These are phyloP conservation scores for Boletales sp. DNA, from an alignment of 768 basidiomycete species.

Conservation along the genomic window DNA sequence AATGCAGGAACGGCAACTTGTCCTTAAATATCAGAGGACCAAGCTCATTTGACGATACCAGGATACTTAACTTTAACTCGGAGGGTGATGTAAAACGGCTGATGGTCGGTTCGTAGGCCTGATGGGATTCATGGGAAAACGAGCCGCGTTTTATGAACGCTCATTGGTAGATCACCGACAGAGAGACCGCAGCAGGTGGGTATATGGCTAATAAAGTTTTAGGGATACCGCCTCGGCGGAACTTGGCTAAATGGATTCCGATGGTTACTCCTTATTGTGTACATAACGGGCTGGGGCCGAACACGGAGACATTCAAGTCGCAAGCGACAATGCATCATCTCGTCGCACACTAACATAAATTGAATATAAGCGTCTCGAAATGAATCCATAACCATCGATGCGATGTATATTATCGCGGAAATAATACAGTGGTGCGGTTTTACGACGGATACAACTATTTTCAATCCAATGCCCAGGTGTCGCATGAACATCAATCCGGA, in stretches of 20 bases:
- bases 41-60: conserved; percentile 16
- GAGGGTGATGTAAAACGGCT: conserved; percentile 33
- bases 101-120: conserved; percentile 26
- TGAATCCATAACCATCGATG: neutral
- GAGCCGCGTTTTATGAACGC: conserved; percentile 2
- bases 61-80: conserved; percentile 28
- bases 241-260: neutral
- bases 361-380: conserved; percentile 1
- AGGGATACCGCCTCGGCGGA: conserved; percentile 17
- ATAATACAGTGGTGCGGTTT: neutral
- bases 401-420: neutral
- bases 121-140: conserved; percentile 26
- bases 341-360: conserved; percentile 1
- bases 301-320: neutral
- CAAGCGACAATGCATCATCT: conserved; percentile 1
- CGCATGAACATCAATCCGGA: too few species aligned
- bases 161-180: conserved; percentile 24
- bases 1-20: conserved; percentile 12
- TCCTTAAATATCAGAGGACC: conserved; percentile 29
- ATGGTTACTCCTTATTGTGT: conserved; percentile 2
- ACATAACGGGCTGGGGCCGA: neutral
- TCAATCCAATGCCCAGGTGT: too few species aligned
- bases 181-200: conserved; percentile 14
- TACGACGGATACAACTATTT: too few species aligned
- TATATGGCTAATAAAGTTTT: conserved; percentile 29